phyloP scores from a whole-genome alignment of 148 eudicot genomes.

The Heliamphora exappendiculata region DNA sequence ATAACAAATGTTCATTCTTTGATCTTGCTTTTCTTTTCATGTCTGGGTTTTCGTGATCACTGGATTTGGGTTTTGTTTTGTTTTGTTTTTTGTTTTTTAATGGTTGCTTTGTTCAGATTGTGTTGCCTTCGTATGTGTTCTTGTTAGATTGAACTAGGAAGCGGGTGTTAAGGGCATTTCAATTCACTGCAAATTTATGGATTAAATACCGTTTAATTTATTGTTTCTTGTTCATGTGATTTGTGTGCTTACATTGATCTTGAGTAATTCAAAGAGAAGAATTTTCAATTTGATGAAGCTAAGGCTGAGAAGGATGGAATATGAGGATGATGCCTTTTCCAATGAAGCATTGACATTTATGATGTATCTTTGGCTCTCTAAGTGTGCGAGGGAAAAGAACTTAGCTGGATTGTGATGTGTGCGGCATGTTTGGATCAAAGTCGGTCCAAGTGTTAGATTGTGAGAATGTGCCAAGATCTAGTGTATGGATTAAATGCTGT shows the following conservation, averaged over 20 bases:
- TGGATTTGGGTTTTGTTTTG: not conserved
- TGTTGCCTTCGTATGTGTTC: no score
- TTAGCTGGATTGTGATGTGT: no score
- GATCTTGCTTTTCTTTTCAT: not conserved
- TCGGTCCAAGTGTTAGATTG: no score
- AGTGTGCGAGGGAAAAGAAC: no score
- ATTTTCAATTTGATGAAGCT: not conserved
- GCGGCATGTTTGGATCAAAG: no score
- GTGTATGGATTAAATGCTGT: not conserved
- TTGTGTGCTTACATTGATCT: not conserved
- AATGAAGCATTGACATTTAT: no score
- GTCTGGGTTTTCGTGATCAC: no score
- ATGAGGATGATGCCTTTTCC: not conserved
- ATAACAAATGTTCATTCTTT: not conserved
- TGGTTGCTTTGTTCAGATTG: no score
- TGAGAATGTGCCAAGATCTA: no score
- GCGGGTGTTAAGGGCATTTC: not conserved
- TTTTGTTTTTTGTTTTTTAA: not conserved
- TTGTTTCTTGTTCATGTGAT: not conserved
- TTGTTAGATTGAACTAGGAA: not conserved
- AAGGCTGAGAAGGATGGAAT: not conserved
- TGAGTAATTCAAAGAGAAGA: not conserved
- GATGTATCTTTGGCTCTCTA: no score
- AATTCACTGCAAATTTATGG: not conserved
- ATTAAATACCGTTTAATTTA: not conserved